Evolutionary conservation across 1,139 yeast species (phyloP).

Genomic region (Magnusiomyces fungicola): DNA sequence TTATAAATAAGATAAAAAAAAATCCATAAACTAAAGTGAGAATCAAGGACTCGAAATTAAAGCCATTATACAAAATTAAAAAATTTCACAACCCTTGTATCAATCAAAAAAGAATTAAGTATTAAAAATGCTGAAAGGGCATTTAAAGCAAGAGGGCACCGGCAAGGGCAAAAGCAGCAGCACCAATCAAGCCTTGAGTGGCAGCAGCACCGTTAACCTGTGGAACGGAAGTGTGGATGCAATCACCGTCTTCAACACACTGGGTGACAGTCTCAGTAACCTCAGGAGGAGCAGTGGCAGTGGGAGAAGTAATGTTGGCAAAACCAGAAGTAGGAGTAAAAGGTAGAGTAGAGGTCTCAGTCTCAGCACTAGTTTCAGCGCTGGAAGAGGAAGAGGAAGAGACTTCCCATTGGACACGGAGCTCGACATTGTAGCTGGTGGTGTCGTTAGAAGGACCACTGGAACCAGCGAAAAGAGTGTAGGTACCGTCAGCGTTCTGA

Average conservation of each 20-base stretch:
- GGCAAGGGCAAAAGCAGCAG: slow-evolving; percentile 15
- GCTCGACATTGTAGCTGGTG: not conserved
- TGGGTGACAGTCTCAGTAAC: slow-evolving; percentile 13
- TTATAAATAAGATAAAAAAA: too few relatives aligned
- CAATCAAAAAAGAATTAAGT: too few relatives aligned
- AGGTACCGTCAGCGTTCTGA: not conserved
- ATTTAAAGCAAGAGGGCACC: slow-evolving; percentile 7
- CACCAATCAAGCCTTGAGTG: slow-evolving; percentile 17
- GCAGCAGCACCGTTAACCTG: slow-evolving; percentile 16
- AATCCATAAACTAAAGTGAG: too few relatives aligned
- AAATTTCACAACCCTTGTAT: too few relatives aligned
- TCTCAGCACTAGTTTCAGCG: not conserved
- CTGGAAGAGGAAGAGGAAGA: not conserved
- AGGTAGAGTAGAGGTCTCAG: slow-evolving; percentile 45
- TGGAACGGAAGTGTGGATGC: slow-evolving; percentile 12
- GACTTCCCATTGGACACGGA: slow-evolving; percentile 1
- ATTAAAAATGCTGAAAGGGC: too few relatives aligned
- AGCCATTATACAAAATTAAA: too few relatives aligned
- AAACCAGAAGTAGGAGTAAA: too few relatives aligned
- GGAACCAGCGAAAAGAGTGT: not conserved
- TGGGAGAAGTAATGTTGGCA: slow-evolving; percentile 8
- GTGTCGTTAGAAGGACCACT: not conserved
- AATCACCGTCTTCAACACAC: slow-evolving; percentile 20
- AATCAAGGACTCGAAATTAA: too few relatives aligned
- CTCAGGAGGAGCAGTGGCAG: slow-evolving; percentile 9